Base-by-base conservation (phyloP, 2,329 filamentous ascomycete genomes). In the Macrophomina phaseolina region DNA sequence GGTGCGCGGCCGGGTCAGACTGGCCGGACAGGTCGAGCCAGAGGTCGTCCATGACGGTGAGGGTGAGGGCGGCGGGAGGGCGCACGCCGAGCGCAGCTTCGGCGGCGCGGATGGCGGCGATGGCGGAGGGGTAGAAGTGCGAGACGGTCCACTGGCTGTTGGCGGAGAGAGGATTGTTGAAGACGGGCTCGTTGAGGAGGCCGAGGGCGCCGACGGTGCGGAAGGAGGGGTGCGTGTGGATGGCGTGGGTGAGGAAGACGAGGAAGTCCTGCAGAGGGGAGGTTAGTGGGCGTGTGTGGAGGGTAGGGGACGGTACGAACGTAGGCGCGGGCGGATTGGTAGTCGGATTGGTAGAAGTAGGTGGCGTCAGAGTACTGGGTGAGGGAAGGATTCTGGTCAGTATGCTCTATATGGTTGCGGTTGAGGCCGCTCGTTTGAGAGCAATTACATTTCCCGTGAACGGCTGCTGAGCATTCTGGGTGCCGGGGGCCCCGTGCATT, bases 131-230 rank as follows among this genome's bases (percentile, higher is more conserved):
- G 71, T 87, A 87, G 75, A 80, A 87, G 9, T 38, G 48, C 30
- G 55, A 7, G 0, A 40, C 28, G 11, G 42, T 53, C 65, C 65
- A 67, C 11, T 38, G 30, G 16, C 30, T 56, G 65, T 55, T 28
- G 11, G 55, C 34, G 62, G n/a, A n/a, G 32, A 12, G 16, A 12
- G 45, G 42, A 32, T n/a, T 23, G 58, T 67, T 62, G 69, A 62
- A 23, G 67, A 67, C 73, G 3, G 87, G 86, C 73, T 89, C 87
- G 71, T 89, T 89, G 64, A 88, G 77, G 12, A 89, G 75, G 72
- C 86, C 82, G 45, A 89, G 73, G 82, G 87, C 88, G 66, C 86
- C 86, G 32, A 88, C 86, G 52, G 84, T 87, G 64, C 81, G 76
- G 72, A 84, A 86, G 36, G 80, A 80, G 42, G 75, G 62, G 67